phyloP scores from a whole-genome alignment of 441 rosid species.

The Manihot esculenta region DNA sequence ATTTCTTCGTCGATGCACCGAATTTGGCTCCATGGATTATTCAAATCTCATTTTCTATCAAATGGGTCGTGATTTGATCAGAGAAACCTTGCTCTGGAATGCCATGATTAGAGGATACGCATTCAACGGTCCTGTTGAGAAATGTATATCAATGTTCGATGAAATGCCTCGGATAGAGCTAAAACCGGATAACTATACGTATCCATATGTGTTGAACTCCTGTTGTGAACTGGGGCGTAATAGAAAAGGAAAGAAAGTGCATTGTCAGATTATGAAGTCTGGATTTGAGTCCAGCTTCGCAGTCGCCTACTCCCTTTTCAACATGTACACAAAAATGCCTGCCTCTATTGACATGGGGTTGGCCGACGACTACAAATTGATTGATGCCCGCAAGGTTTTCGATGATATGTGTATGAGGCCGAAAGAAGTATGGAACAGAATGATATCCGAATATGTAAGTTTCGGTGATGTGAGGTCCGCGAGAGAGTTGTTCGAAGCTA shows the following conservation, averaged over 20 bases:
- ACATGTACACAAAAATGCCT: conserved; percentile 25
- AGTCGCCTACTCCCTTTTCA: conserved; percentile 29
- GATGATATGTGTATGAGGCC: conserved; percentile 58
- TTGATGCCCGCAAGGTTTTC: conserved; percentile 54
- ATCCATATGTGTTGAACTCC: conserved; percentile 32
- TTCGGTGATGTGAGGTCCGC: conserved; percentile 53
- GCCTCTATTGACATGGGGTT: neutral
- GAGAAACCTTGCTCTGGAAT: conserved; percentile 30
- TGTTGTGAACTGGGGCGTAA: conserved; percentile 25
- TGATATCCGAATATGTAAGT: conserved; percentile 57
- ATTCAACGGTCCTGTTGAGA: conserved; percentile 27
- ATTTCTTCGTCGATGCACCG: conserved; percentile 40
- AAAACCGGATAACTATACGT: conserved; percentile 31
- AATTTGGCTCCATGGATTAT: conserved; percentile 30
- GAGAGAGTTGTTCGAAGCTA: conserved; percentile 47
- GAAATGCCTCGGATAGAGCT: conserved; percentile 35
- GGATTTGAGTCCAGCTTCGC: conserved; percentile 22
- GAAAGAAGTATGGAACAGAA: conserved; percentile 59
- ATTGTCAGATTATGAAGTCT: conserved; percentile 37
- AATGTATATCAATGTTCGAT: conserved; percentile 25
- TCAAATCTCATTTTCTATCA: conserved; percentile 29
- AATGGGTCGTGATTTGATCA: conserved; percentile 14
- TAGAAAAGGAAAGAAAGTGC: conserved; percentile 20
- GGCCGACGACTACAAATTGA: conserved; percentile 13
- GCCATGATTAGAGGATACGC: conserved; percentile 39